Evolutionary conservation across 2,329 filamentous ascomycete species (phyloP), one percentile per base, ranked within the genome.

Genomic region (Fusarium solani-melongenae): DNA sequence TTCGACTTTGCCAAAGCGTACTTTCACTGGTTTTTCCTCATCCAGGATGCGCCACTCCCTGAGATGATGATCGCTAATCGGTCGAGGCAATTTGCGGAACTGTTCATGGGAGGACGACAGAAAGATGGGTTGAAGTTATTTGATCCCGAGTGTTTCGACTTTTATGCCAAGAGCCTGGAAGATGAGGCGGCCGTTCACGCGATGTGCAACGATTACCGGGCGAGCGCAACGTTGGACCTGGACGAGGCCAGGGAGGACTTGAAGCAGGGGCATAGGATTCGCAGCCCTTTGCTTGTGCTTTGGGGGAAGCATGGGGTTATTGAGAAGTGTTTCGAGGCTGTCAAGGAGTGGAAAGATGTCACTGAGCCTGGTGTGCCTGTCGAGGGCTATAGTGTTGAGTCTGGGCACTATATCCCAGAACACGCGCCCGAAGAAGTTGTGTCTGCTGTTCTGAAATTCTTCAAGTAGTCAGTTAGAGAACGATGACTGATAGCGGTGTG

Each of bases 1-100:
- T 72, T 82, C 6, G 78, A 79, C 0, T 86, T 88, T 67, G 86
- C 87, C 1, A 82, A 81, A 31, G 82, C 83, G 1, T 90, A 89
- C 77, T 90, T 86, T 73, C 88, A 91, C 78, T 91, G 89, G 88
- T 89, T 89, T 61, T 86, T 90, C 70, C 82, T 90, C 22, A 87
- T 89, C 10, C 89, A 91, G 75, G 77, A 81, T 1, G 79, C 80
- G 6, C 86, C 88, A 0, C 82, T 90, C 6, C 88, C 86, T 0
- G 88, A 90, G 74, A 84, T 82, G 44, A 79, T 88, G 55, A 85
- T 86, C 70, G 79, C 79, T 0, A 78, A 76, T 0, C 76, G 81
- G 27, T 83, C 85, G 4, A 75, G 81, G 8, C 79, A 81, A 36
- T 83, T 88, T n/a, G 80, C 83, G 0, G 80, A 83, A 20, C 76